Evolutionary conservation across 345 rosid species (phyloP).

Genomic region (Citrus australasica): DNA sequence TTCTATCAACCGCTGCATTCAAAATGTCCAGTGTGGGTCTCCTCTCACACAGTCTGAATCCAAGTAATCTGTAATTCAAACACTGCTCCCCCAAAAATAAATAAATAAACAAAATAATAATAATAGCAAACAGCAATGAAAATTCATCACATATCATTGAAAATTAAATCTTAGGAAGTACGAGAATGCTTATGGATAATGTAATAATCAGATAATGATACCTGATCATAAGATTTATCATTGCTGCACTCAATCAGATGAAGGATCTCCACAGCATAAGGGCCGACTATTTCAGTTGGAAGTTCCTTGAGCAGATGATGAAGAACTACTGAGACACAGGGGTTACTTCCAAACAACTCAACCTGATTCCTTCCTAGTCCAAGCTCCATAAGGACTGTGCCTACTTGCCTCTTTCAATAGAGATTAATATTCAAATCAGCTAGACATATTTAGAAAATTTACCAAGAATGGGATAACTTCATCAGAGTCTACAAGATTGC

Average conservation of each 20-base stretch:
- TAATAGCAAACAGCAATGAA: not conserved
- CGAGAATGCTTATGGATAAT: slow-evolving; percentile 2
- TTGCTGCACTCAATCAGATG: slow-evolving; percentile 61
- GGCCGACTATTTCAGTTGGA: slow-evolving; percentile 57
- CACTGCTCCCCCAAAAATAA: slow-evolving; percentile 33
- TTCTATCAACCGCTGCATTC: slow-evolving; percentile 42
- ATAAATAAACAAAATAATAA: not conserved
- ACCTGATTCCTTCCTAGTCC: slow-evolving; percentile 53
- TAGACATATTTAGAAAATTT: not conserved
- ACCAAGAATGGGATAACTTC: slow-evolving; percentile 2
- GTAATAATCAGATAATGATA: slow-evolving; percentile 17
- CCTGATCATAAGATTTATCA: slow-evolving; percentile 76
- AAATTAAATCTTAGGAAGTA: not conserved
- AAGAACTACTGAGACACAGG: slow-evolving; percentile 66
- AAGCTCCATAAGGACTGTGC: slow-evolving; percentile 52
- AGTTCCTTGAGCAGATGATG: slow-evolving; percentile 79
- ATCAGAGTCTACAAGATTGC: not conserved
- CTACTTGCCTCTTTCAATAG: slow-evolving; percentile 42
- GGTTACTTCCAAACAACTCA: slow-evolving; percentile 32
- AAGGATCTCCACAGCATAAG: slow-evolving; percentile 60
- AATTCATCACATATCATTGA: not conserved
- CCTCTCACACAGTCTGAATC: slow-evolving; percentile 65
- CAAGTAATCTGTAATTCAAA: slow-evolving; percentile 86
- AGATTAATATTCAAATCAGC: slow-evolving; percentile 22
- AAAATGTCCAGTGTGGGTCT: slow-evolving; percentile 31